These are phyloP conservation scores for Cornus florida DNA, from an alignment of 148 eudicot genomes.

Conservation along the genomic window DNA sequence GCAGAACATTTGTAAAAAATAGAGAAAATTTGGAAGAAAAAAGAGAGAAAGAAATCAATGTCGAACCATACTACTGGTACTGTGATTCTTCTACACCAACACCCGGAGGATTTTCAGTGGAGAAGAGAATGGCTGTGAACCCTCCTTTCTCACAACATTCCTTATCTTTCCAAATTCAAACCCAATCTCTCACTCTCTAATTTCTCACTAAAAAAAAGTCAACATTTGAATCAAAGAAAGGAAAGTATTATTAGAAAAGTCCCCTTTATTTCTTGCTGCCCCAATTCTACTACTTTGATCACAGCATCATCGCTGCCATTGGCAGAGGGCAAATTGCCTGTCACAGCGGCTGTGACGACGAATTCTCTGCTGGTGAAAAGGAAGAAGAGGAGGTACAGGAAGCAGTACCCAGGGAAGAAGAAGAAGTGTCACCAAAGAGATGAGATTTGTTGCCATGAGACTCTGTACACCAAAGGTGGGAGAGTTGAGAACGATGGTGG, in stretches of 20 bases:
- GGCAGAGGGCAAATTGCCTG: not conserved
- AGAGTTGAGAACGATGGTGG: no score
- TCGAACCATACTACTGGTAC: not conserved
- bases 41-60: no score
- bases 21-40: no score
- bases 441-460: no score
- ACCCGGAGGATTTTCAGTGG: not conserved
- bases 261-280: constrained; percentile 8
- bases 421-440: no score
- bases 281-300: not conserved
- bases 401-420: not conserved
- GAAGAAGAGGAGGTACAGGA: no score
- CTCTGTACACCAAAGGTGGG: no score
- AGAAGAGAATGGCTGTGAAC: not conserved
- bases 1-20: no score
- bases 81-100: not conserved
- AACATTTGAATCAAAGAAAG: not conserved
- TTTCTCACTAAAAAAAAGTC: not conserved
- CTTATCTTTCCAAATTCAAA: not conserved
- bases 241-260: not conserved
- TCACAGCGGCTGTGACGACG: no score
- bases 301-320: not conserved
- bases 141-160: not conserved
- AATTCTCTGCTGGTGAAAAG: no score
- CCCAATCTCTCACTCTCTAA: not conserved